A percentile compares a stretch with the other conserved stretches of the same genome.
These are phyloP conservation scores for Cryptococcus sp. DNA, from an alignment of 1,284 basidiomycete species.

Conservation along the genomic window DNA sequence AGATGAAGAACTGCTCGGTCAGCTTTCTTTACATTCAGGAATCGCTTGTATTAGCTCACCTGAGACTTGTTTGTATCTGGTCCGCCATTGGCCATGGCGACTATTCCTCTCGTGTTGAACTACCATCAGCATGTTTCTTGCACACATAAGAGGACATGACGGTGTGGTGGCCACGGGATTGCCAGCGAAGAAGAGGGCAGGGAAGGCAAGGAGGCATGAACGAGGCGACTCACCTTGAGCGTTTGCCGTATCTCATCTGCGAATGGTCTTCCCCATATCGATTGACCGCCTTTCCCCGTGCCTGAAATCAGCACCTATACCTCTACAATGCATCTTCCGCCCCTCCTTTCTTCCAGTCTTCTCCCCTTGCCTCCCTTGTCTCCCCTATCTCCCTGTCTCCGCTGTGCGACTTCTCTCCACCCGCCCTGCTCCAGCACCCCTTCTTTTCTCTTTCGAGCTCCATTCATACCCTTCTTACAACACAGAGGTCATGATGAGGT, in stretches of 20 bases:
- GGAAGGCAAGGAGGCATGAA: neutral
- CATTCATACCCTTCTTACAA: neutral
- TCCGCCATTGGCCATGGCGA: conserved; percentile 96
- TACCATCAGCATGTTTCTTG: conserved; percentile 36
- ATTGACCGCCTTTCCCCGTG: conserved; percentile 51
- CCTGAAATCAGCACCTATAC: too few relatives aligned
- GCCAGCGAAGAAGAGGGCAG: too few relatives aligned
- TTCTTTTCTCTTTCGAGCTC: too few relatives aligned
- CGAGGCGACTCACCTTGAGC: conserved; percentile 61
- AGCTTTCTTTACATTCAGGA: neutral
- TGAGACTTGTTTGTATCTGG: conserved; percentile 85
- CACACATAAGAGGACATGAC: neutral
- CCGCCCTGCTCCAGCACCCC: too few relatives aligned
- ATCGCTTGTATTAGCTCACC: conserved; percentile 18
- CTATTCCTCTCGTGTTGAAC: conserved; percentile 88
- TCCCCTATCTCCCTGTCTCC: too few relatives aligned
- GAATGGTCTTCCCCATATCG: conserved; percentile 67
- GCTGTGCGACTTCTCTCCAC: too few relatives aligned
- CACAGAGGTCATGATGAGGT: neutral
- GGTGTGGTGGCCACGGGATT: too few relatives aligned
- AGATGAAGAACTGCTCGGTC: conserved; percentile 76
- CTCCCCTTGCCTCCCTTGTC: too few relatives aligned
- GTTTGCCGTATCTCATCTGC: conserved; percentile 85
- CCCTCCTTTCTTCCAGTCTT: too few relatives aligned
- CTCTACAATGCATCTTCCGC: too few relatives aligned